Conservation (phyloP, 2,329 filamentous ascomycete species). For the Talaromyces sp. region DNA sequence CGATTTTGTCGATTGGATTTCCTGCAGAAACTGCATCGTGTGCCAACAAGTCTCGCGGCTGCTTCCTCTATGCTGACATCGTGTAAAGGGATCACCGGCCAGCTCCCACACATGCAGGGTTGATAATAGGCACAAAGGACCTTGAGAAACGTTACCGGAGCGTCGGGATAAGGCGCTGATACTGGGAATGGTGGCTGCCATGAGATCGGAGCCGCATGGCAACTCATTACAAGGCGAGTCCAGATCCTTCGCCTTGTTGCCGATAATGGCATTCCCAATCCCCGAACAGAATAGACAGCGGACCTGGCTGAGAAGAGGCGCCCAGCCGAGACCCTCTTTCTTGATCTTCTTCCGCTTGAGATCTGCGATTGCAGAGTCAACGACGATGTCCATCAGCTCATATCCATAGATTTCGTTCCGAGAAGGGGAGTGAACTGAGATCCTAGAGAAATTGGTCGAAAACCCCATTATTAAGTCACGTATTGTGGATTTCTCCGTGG, state of each 20-base stretch:
- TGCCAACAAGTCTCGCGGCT: background rate
- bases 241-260: background rate
- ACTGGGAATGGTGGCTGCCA: background rate
- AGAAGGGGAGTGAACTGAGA: background rate
- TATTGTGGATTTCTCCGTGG: background rate
- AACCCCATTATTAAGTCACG: background rate
- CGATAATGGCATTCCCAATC: background rate
- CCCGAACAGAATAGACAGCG: background rate
- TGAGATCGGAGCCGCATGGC: background rate
- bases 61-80: background rate
- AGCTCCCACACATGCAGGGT: background rate
- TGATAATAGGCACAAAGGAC: background rate
- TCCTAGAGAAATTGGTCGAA: background rate
- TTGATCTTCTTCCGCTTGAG: background rate
- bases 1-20: background rate
- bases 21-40: background rate
- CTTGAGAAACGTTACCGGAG: background rate
- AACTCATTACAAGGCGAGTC: background rate
- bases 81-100: background rate
- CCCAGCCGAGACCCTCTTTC: background rate
- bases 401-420: background rate
- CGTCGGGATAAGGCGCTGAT: background rate
- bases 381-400: background rate
- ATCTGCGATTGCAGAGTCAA: background rate
- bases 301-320: background rate